phyloP scores from a whole-genome alignment of 495 filamentous ascomycete genomes.

The Hypoxylon subgilvum region DNA sequence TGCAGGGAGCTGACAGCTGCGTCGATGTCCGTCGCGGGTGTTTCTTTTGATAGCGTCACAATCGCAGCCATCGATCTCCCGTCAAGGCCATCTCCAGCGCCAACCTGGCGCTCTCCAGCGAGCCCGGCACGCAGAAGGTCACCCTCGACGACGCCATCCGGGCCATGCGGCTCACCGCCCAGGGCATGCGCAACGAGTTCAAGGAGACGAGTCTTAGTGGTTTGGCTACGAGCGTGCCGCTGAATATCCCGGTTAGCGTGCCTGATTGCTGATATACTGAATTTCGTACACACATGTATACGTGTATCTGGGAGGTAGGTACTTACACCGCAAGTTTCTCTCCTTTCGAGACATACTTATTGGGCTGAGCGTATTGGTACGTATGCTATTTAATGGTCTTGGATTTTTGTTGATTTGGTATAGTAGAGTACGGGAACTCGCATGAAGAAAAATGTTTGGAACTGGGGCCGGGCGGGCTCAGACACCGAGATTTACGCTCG shows the following conservation, averaged over 20 bases:
- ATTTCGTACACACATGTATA: too few relatives aligned
- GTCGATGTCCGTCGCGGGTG: too few relatives aligned
- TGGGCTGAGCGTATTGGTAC: too few relatives aligned
- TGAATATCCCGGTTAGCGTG: constrained; percentile 46
- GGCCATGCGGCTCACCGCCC: constrained; percentile 44
- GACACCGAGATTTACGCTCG: too few relatives aligned
- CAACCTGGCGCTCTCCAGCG: constrained; percentile 44
- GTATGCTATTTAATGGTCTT: too few relatives aligned
- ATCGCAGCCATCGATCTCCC: too few relatives aligned
- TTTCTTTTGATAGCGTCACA: too few relatives aligned
- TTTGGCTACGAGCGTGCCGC: constrained; percentile 43
- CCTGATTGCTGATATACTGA: constrained; percentile 42
- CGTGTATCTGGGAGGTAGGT: not conserved
- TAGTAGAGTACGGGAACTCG: too few relatives aligned
- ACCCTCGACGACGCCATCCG: constrained; percentile 46
- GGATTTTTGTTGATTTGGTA: too few relatives aligned
- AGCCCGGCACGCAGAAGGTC: constrained; percentile 43
- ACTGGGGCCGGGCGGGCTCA: too few relatives aligned
- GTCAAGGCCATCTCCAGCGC: constrained; percentile 48
- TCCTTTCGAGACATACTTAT: not conserved
- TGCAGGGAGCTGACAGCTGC: too few relatives aligned
- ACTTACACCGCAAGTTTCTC: not conserved
- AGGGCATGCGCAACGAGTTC: constrained; percentile 48
- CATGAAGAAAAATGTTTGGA: too few relatives aligned
- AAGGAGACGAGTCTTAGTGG: constrained; percentile 49